These are phyloP conservation scores for Phalaenopsis equestris DNA, from an alignment of 106 monocot species.

Conservation along the genomic window DNA sequence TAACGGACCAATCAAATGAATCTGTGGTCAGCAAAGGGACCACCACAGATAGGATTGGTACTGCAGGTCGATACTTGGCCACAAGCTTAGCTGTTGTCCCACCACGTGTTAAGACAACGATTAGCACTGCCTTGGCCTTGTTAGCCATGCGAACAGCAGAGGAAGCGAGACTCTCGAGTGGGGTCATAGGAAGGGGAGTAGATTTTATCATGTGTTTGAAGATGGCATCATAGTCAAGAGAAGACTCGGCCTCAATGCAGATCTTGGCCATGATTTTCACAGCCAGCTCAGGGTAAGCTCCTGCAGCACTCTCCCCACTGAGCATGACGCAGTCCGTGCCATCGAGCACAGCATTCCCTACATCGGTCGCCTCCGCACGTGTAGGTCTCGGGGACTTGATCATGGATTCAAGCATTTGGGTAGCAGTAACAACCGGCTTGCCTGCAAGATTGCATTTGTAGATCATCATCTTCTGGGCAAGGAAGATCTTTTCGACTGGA, in stretches of 20 bases:
- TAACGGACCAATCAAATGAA: slow-evolving; percentile 33
- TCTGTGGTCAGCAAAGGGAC: slow-evolving; percentile 40
- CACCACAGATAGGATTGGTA: slow-evolving; percentile 46
- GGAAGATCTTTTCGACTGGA: slow-evolving; percentile 54
- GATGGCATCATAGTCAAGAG: slow-evolving; percentile 36
- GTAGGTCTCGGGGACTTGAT: slow-evolving; percentile 67
- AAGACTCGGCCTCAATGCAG: slow-evolving; percentile 50
- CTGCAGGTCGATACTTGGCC: slow-evolving; percentile 41
- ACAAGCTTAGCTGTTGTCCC: slow-evolving; percentile 50
- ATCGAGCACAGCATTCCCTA: slow-evolving; percentile 61
- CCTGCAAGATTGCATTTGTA: slow-evolving; percentile 60
- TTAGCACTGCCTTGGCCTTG: slow-evolving; percentile 27
- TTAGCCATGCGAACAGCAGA: slow-evolving; percentile 41
- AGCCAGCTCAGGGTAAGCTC: slow-evolving; percentile 48
- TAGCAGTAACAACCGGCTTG: slow-evolving; percentile 62
- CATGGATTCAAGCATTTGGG: slow-evolving; percentile 79
- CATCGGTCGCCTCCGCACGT: slow-evolving; percentile 62
- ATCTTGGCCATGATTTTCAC: slow-evolving; percentile 46
- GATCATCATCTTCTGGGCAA: slow-evolving; percentile 70
- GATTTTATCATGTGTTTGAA: slow-evolving; percentile 34
- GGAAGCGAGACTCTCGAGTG: slow-evolving; percentile 41
- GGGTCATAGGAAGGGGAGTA: slow-evolving; percentile 44
- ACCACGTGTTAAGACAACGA: slow-evolving; percentile 39
- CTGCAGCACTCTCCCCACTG: slow-evolving; percentile 61
- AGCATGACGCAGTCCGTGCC: slow-evolving; percentile 74